Base-by-base conservation (phyloP, 768 basidiomycete genomes). In the Tephrocybe sp. region DNA sequence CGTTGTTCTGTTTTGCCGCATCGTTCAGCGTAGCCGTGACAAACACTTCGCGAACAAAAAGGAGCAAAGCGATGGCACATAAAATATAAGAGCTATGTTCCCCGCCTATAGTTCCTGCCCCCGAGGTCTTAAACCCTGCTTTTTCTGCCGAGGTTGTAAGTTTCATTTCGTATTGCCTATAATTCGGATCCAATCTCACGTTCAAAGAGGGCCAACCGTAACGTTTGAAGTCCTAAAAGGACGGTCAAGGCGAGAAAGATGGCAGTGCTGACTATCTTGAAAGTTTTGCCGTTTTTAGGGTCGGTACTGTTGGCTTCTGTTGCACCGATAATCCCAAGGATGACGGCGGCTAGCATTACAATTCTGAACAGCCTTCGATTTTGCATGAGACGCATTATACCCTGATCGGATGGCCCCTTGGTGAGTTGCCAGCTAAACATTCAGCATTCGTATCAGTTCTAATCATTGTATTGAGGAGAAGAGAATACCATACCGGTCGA, bases 31-130 rank as follows among this genome's bases (percentile, higher is more conserved):
- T 75, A 8, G 63, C 73, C 0, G 63, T 64, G 18, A 63, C 43
- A 55, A 71, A 78, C 2, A 54, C 51, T 48, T 76, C 71, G n/a
- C 75, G 67, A 6, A 75, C 48, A 4, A 78, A 62, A 11, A 77
- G 63, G 6, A 76, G 55, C 0, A 65, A 10, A 1, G 71, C 63
- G 26, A 76, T 71, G n/a, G 60, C 15, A 15, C 57, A 51, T 20
- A 76, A 57, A 21, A 78, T 61, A 17, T 61, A 57, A 10, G 55
- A 53, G 1, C 66, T 70, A 32, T 73, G 57, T 15, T 56, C 60
- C 25, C 60, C 53, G 11, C 70, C 71, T n/a, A 65, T 59, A 10
- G 47, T 37, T 18, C 30, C 42, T 12, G 15, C 14, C 43, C 47
- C 36, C 1, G 14, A 20, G 14, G 28, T 47, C 10, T 37, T 32